phyloP scores from a whole-genome alignment of 257 asterid species.

The Solanum etuberosum region DNA sequence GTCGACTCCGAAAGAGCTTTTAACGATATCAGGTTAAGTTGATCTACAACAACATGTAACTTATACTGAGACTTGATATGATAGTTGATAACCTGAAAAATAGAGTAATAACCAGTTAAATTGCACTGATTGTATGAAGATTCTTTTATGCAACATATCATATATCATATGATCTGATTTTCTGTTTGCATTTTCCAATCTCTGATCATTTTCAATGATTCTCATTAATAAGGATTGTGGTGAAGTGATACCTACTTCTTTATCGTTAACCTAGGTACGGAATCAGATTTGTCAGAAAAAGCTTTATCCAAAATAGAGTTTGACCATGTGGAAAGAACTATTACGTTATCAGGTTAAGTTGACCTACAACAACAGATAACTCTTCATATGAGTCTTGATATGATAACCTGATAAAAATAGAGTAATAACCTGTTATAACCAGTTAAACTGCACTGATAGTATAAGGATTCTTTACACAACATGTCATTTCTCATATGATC shows the following conservation, averaged over 20 bases:
- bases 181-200: slow-evolving; percentile 4
- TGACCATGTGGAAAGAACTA: too few relatives aligned
- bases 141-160: neutral
- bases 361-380: neutral
- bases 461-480: neutral
- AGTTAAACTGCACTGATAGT: neutral
- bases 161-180: neutral
- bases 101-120: neutral
- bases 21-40: neutral
- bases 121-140: neutral
- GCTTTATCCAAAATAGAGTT: too few relatives aligned
- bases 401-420: neutral
- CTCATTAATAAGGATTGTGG: too few relatives aligned
- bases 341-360: neutral
- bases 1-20: neutral
- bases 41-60: neutral
- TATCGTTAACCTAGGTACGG: too few relatives aligned
- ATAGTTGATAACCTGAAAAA: neutral
- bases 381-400: neutral
- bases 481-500: neutral
- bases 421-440: neutral
- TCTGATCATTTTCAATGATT: too few relatives aligned
- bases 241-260: too few relatives aligned
- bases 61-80: neutral
- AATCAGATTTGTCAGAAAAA: too few relatives aligned